Evolutionary conservation across 208 protist genomes (phyloP), one percentile per base, ranked within the genome.

Genomic region (Leishmania amazonensis): DNA sequence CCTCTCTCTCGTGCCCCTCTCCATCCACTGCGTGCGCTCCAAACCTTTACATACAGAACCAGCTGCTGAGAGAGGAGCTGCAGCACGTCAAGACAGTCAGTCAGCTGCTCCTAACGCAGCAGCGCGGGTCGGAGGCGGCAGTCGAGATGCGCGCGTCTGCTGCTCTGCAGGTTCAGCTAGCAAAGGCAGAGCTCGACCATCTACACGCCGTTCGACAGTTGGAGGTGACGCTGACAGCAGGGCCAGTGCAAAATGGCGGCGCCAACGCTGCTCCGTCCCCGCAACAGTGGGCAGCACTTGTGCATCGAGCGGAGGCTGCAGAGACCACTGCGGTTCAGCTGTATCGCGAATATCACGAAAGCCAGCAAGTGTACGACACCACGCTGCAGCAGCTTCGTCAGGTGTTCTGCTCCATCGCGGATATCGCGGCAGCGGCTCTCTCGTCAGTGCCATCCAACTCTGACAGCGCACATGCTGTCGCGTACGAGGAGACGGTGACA

Each of bases 81-180:
- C 76, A 85, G 31, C 79, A 92, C 67, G 84, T 89, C 45, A 83
- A 85, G 67, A 83, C 87, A 1, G 76, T 89, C 35, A 83, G 83
- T 6, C 86, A 84, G 60, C 79, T 90, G 19, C 83, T 85, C 17
- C 72, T 94, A 35, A 79, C 79, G n/a, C 90, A 94, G 71, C 83
- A 92, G 74, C 78, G 82, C 21, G 82, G 73, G 15, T 47, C 74
- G 3, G 77, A 72, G 35, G 82, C 74, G 21, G 77, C 82, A 35
- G 73, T 78, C 3, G 81, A 85, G 76, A 85, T 81, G 82, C 71
- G 78, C 24, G 76, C 77, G 8, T 72, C 76, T 31, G 82, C 71
- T 31, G 60, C 70, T 5, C 76, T 85, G 57, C 67, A 78, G 7
- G 71, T 65, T 42, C 72, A 76, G 81, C 81, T 85, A 3, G 76